Evolutionary conservation across 345 rosid species (phyloP), one percentile per base, ranked within the genome.

Genomic region (Citrus trifoliata): DNA sequence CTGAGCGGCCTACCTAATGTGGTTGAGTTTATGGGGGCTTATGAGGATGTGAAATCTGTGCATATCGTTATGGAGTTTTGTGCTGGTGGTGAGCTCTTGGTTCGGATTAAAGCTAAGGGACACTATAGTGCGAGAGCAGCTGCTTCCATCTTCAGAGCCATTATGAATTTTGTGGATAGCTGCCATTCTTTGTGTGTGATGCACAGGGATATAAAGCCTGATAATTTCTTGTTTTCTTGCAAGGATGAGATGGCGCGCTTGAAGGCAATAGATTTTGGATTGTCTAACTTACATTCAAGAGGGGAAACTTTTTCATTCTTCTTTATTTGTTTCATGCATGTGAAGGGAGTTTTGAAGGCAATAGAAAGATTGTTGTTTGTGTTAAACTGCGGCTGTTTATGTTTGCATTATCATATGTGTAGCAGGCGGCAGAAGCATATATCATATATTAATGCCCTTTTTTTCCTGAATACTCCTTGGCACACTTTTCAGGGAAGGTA

Each of bases 161-260:
- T 83, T 5, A 74, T 83, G 66, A 83, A 83, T 73, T 85, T 83
- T 37, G 86, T 86, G 86, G 33, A 91, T 62, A 89, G 87, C 60
- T 94, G 94, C 55, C 97, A 92, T 83, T 91, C 87, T 74, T 90
- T 94, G 93, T 97, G 97, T 38, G 98, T 94, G 73, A 84, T 92
- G 88, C 97, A 90, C 71, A 89, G 92, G 76, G 86, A 86, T 68
- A 80, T 81, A 33, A 86, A 86, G 71, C 86, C 86, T 1, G 88
- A 83, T 83, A 86, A 86, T 75, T 83, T 86, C 82, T 74, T 86
- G 82, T 73, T 86, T 18, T 67, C 83, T 33, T 65, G 70, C 75
- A 74, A 77, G 63, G 85, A 75, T n/a, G 85, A 83, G n/a, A 76
- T 48, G 5, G 85, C 83, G 4, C 65, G 14, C 27, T 58, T 86